Evolutionary conservation across 139 green algal species (phyloP), one percentile per base, ranked within the genome.

Genomic region (Chlorella ohadii): DNA sequence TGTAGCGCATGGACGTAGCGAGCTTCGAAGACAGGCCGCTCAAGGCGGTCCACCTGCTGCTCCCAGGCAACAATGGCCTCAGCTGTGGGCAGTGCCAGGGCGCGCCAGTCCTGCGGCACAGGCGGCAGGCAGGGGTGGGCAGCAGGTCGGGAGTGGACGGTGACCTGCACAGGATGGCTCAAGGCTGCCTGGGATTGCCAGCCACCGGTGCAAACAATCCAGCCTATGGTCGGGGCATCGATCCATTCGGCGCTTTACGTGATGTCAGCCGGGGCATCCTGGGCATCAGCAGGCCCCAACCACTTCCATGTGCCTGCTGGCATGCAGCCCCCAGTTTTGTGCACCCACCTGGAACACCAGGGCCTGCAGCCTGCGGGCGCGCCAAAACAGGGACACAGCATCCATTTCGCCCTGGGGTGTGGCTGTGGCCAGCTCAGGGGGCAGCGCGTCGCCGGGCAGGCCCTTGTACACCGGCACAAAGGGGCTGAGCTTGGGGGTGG

Each of bases 401-500:
- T 84, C 79, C 9, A 55, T 47, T 28, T 47, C 31, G 19, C 44
- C 22, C n/a, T 41, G 11, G 11, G 51, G 27, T 27, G 25, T 34
- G 11, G 51, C 44, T 11, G 66, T 33, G 15, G 79, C 68, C 64
- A 84, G 79, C 79, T 84, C 66, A 3, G 44, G 22, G 9, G 66
- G 79, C 23, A 84, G 65, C 22, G 33, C 33, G 25, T 57, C 47
- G 1, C 31, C n/a, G 3, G 79, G 41, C 64, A 84, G 79, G 65
- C 79, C 79, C 73, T 72, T 78, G 80, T 85, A 85, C 20, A 79
- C 23, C 3, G 80, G 80, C 20, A 85, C 70, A 70, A 79, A 85
- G 66, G 80, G 80, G 51, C 67, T 61, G 6, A 85, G 80, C 25
- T 28, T 28, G 23, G 80, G 68, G 31, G 77, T 72, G 39, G 25